Base-by-base conservation (phyloP, 2,329 filamentous ascomycete species). In the Fusarium sp. region DNA sequence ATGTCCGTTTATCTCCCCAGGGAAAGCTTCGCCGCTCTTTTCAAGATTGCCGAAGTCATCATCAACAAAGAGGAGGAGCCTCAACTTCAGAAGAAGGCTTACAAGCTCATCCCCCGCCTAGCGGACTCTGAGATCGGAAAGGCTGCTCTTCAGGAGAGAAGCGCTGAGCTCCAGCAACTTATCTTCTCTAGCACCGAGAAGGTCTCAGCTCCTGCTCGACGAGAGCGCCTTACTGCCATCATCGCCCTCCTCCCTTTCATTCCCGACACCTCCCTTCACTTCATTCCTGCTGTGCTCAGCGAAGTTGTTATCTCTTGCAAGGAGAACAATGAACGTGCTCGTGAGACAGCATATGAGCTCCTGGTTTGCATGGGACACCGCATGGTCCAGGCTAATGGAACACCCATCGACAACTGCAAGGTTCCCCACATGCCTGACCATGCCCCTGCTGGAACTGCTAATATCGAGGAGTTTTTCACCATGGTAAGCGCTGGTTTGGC, bases 401-500 rank as follows among this genome's bases (percentile, higher is more conserved):
- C 91, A 41, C 86, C 87, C 55, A 96, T 99, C 70, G 88, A 95
- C 77, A 97, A 97, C 81, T 91, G 90, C 75, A 94, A 95, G 79
- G 93, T 98, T 6, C 89, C 94, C 5, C 91, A 95, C 80, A 97
- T 98, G 94, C 89, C 94, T 7, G 84, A 89, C 52, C 91, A 97
- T 80, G 92, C 94, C 1, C 92, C 93, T 5, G 86, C 91, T 37
- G 94, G 92, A 8, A 86, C 89, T 6, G 95, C 96, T 25, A 95
- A 89, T 45, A 89, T 99, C 41, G 95, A 98, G 78, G 96, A 98
- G 82, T 98, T 94, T 83, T 94, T 98, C 84, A 98, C 95, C 61
- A 99, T 99, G 96, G 93, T 98, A 35, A 97, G 94, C 74, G 96
- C 96, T 54, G 96, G 96, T 83, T 88, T 99, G 59, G 96, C 95